These are phyloP conservation scores for Wickerhamiella azymoides DNA, from an alignment of 805 yeast genomes.

Conservation along the genomic window DNA sequence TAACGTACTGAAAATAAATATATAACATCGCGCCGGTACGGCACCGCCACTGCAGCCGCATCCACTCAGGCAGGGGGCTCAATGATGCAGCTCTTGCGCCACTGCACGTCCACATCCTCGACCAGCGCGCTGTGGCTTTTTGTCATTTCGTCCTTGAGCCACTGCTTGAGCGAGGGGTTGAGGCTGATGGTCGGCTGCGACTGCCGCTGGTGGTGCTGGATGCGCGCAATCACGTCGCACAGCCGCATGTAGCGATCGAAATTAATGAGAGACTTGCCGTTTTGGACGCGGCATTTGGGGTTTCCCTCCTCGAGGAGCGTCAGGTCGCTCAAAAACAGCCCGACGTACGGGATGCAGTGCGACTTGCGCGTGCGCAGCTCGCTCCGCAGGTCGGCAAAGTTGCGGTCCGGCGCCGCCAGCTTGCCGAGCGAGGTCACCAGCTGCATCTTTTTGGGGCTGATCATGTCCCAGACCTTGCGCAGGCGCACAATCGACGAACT, in stretches of 20 bases:
- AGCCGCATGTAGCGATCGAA: slow-evolving; percentile 25
- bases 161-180: slow-evolving; percentile 20
- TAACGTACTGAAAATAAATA: not conserved
- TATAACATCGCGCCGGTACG: not conserved
- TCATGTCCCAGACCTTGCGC: slow-evolving; percentile 24
- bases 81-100: slow-evolving; percentile 26
- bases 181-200: slow-evolving; percentile 10
- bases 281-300: slow-evolving; percentile 15
- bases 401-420: slow-evolving; percentile 25
- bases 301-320: slow-evolving; percentile 28
- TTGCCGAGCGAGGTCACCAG: slow-evolving; percentile 19
- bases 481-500: slow-evolving; percentile 25
- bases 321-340: slow-evolving; percentile 25
- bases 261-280: slow-evolving; percentile 20
- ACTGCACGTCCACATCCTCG: slow-evolving; percentile 23
- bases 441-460: slow-evolving; percentile 19
- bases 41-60: too few species aligned
- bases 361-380: slow-evolving; percentile 17
- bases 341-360: slow-evolving; percentile 27
- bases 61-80: slow-evolving; percentile 20
- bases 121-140: slow-evolving; percentile 20
- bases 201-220: slow-evolving; percentile 24
- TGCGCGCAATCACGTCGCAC: slow-evolving; percentile 22
- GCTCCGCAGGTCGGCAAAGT: slow-evolving; percentile 24
- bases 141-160: slow-evolving; percentile 26